Evolutionary conservation across 805 yeast species (phyloP).

Genomic region (Metschnikowia shivogae): DNA sequence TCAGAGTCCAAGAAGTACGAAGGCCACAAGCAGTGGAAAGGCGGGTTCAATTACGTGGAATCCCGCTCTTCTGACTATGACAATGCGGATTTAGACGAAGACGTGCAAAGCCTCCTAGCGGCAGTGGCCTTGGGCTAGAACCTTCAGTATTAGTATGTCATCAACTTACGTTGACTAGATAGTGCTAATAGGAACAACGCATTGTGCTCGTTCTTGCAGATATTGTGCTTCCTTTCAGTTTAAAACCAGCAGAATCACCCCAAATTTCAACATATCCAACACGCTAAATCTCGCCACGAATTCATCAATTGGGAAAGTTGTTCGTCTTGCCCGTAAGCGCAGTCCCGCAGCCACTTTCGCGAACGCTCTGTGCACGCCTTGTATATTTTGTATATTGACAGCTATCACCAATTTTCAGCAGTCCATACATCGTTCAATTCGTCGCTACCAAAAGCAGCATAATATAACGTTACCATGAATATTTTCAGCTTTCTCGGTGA

Average conservation of each 20-base stretch:
- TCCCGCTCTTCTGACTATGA: conserved; percentile 5
- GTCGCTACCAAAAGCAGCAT: background rate
- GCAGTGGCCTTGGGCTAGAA: conserved; percentile 7
- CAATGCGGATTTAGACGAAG: conserved; percentile 16
- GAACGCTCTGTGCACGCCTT: conserved; percentile 4
- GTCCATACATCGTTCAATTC: background rate
- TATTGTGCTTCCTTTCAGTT: too few relatives aligned
- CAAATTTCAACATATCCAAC: too few relatives aligned
- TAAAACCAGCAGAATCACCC: too few relatives aligned
- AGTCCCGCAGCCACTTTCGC: background rate
- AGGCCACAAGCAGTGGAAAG: conserved; percentile 14
- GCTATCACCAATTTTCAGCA: background rate
- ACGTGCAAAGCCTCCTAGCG: conserved; percentile 16
- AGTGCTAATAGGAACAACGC: too few relatives aligned
- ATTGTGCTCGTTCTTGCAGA: too few relatives aligned
- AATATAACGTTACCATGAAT: conserved; percentile 27
- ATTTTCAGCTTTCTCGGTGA: conserved; percentile 57
- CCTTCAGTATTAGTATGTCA: conserved; percentile 2
- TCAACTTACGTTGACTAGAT: background rate
- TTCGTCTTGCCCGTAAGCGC: background rate
- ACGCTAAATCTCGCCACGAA: too few relatives aligned
- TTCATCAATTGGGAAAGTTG: background rate
- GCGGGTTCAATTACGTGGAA: conserved; percentile 13
- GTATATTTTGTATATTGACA: background rate
- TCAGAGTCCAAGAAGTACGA: conserved; percentile 10